These are phyloP conservation scores for Fonsecaea monophora DNA, from an alignment of 2,329 filamentous ascomycete species.

Conservation along the genomic window DNA sequence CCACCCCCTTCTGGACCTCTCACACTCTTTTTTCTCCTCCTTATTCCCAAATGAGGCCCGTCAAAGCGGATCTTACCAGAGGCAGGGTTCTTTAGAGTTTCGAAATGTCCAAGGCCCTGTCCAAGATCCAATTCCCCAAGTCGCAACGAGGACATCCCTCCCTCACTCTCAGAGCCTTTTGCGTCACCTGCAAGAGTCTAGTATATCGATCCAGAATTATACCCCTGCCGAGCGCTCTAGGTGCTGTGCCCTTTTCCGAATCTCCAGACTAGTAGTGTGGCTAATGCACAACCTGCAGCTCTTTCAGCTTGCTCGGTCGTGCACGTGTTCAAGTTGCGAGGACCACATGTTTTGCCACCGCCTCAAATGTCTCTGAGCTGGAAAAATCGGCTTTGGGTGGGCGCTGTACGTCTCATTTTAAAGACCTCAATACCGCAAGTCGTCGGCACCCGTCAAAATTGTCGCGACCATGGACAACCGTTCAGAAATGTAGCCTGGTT, in stretches of 20 bases:
- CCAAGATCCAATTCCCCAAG: not conserved
- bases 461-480: not conserved
- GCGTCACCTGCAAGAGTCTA: not conserved
- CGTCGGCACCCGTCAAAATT: not conserved
- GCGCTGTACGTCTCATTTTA: not conserved
- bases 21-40: too few species aligned
- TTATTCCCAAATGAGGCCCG: not conserved
- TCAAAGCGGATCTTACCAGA: not conserved
- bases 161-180: not conserved
- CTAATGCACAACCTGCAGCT: slow-evolving; percentile 14
- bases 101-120: not conserved
- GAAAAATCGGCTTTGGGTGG: not conserved
- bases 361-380: not conserved
- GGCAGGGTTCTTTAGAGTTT: not conserved
- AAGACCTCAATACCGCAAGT: not conserved
- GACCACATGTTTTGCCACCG: slow-evolving; percentile 2
- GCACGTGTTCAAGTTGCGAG: not conserved
- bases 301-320: slow-evolving; percentile 11
- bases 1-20: too few species aligned
- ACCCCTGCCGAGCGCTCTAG: slow-evolving; percentile 2
- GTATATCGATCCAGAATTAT: not conserved
- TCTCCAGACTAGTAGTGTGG: not conserved
- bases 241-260: slow-evolving; percentile 1
- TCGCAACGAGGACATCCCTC: not conserved
- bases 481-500: not conserved